Evolutionary conservation across 768 basidiomycete genomes (phyloP), one percentile per base, ranked within the genome.

Genomic region (Coprinellus aureogranulatus): DNA sequence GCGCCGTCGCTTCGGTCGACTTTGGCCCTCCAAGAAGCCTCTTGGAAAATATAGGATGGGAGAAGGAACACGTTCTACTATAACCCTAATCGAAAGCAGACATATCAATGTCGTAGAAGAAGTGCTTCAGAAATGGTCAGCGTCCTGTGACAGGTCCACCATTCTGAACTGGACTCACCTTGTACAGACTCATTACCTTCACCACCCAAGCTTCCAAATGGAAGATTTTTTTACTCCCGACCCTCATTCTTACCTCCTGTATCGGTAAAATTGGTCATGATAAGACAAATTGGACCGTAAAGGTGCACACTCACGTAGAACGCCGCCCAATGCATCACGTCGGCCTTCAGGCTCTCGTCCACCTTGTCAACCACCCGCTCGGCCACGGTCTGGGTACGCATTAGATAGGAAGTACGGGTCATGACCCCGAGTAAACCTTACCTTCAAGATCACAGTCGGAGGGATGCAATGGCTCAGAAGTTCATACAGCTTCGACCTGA

Each of bases 201-300:
- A 97, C 90, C 2, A 95, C 92, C 89, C 93, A 98, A 18, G 96
- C 95, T 66, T 99, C 96, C 42, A 99, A 81, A 67, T 99, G 96
- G 72, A 89, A 98, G 52, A 99, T 98, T 73, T 98, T 84, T 84
- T 80, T 80, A 59, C 68, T 81, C 4, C 96, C 96, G 54, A 87
- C 78, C n/a, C 93, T 85, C 91, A 98, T 92, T n/a, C 97, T 88
- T 37, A 90, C 82, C 75, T 99, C 95, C 93, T 97, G 63, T 26
- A 27, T 14, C 22, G 11, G 27, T 16, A 60, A 31, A 63, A 28
- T 60, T 18, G 56, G 9, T 22, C n/a, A 49, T 20, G 27, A 28
- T 46, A 6, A 8, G 46, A 37, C 34, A 53, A 56, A 55, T 52
- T 23, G 55, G 56, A 54, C 52, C 12, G 25, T 34, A 14, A 14